Evolutionary conservation across 768 basidiomycete genomes (phyloP).

Genomic region (Lentinula sp.): DNA sequence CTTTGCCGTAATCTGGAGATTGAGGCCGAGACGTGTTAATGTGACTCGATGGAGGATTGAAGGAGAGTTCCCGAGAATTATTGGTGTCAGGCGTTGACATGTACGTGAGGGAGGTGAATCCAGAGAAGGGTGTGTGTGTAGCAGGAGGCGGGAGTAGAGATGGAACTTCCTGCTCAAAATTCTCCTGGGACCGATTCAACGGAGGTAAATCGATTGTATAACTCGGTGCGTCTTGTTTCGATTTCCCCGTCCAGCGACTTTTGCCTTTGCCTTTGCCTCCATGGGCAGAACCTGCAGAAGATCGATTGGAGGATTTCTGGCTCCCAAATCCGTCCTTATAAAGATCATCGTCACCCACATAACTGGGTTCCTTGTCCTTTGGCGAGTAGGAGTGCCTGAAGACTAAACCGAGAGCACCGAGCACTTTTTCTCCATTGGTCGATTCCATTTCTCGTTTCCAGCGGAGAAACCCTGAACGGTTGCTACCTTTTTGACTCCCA

Average conservation of each 20-base stretch:
- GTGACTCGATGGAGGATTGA: slow-evolving; percentile 9
- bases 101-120: slow-evolving; percentile 16
- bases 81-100: slow-evolving; percentile 15
- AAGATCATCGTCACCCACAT: slow-evolving; percentile 15
- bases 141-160: background rate
- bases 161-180: background rate
- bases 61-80: slow-evolving; percentile 8
- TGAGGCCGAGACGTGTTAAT: background rate
- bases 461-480: slow-evolving; percentile 30
- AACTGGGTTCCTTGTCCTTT: slow-evolving; percentile 15
- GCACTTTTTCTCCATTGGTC: slow-evolving; percentile 21
- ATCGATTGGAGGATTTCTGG: slow-evolving; percentile 1
- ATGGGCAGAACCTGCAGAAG: slow-evolving; percentile 7
- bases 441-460: slow-evolving; percentile 40
- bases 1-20: slow-evolving; percentile 13
- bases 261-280: slow-evolving; percentile 5
- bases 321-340: slow-evolving; percentile 20
- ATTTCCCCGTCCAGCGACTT: slow-evolving; percentile 3
- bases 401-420: slow-evolving; percentile 26
- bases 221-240: slow-evolving; percentile 4
- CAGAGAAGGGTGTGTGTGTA: slow-evolving; percentile 9
- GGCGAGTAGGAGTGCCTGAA: slow-evolving; percentile 34
- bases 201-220: slow-evolving; percentile 10
- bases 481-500: slow-evolving; percentile 16
- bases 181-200: background rate